A percentile compares a stretch with the other conserved stretches of the same genome.
Conservation (phyloP, 1,284 basidiomycete species). For the Microstroma glucosiphilum region DNA sequence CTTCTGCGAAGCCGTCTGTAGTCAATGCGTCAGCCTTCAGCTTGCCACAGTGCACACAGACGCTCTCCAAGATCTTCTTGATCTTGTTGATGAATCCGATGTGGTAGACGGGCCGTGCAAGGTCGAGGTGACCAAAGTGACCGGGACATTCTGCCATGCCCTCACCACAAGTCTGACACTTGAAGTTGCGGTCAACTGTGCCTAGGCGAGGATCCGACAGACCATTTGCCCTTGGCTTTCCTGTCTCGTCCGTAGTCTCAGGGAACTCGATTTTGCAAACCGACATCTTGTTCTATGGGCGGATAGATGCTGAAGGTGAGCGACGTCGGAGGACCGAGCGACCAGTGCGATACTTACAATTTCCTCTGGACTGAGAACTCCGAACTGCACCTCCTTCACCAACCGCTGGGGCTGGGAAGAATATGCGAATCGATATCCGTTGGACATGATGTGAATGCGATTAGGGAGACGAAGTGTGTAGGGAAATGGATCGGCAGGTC, state of each 20-base stretch:
- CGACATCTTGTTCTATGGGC: constrained; percentile 76
- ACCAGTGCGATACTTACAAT: constrained; percentile 56
- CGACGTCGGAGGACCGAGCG: not conserved
- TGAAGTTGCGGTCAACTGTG: constrained; percentile 96
- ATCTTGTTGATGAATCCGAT: constrained; percentile 97
- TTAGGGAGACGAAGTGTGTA: too few species aligned
- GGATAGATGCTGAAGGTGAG: not conserved
- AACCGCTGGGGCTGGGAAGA: constrained; percentile 75
- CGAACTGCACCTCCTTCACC: constrained; percentile 97
- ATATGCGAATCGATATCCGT: constrained; percentile 57
- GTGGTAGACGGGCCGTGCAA: constrained; percentile 91
- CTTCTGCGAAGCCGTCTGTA: constrained; percentile 43
- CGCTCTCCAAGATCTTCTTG: constrained; percentile 98
- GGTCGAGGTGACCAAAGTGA: constrained; percentile 97
- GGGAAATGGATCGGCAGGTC: too few species aligned
- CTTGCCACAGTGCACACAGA: constrained; percentile 97
- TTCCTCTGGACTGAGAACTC: constrained; percentile 98
- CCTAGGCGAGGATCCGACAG: constrained; percentile 98
- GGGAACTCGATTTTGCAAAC: constrained; percentile 97
- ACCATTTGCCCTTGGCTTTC: constrained; percentile 80
- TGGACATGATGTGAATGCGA: not conserved
- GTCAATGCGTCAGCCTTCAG: constrained; percentile 71
- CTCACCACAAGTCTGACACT: constrained; percentile 96
- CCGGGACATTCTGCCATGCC: constrained; percentile 64
- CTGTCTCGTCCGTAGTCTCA: constrained; percentile 87